Evolutionary conservation across 129 eudicot genomes (phyloP), one percentile per base, ranked within the genome.

Genomic region (Chrysanthemum seticuspe): DNA sequence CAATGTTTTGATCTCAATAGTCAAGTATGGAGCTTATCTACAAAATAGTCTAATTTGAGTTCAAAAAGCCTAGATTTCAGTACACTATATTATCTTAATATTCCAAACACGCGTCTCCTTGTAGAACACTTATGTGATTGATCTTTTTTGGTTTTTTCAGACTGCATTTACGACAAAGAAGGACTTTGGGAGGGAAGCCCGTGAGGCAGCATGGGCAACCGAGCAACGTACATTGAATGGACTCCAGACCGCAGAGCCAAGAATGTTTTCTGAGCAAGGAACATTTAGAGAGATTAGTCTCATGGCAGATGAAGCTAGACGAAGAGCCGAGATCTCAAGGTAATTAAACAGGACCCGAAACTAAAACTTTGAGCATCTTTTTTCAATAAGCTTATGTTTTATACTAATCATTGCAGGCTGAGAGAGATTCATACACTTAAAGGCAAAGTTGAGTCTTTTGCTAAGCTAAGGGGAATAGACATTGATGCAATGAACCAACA

Each of bases 281-380:
- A 79, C 85, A 3, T 81, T 88, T 29, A 76, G 86, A 44, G 96
- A 88, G 23, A 83, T 91, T 21, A 91, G 87, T 77, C 78, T 78
- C 7, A 88, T 91, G 96, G 96, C 97, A 1, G 97, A 91, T 74
- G 97, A 88, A 80, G 96, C 97, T 71, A 91, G 85, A 73, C 73
- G 90, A 58, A 72, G 97, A 16, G 97, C 97, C 47, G 97, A 91
- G 61, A 86, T 91, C 48, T 83, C 96, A 72, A 85, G 97, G 96
- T 89, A 2, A 4, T 65, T 65, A 6, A 62, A 66, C 6, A 10
- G 15, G 56, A 74, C 68, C 60, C 60, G 23, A 58, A 57, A 75
- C 56, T 19, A 11, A 74, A 50, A 18, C 56, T 63, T 18, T 11
- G 27, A 6, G 31, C 48, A 13, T 18, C 18, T 4, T 57, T 5